Evolutionary conservation across 2,329 filamentous ascomycete genomes (phyloP).

Genomic region (Didymella sp.): DNA sequence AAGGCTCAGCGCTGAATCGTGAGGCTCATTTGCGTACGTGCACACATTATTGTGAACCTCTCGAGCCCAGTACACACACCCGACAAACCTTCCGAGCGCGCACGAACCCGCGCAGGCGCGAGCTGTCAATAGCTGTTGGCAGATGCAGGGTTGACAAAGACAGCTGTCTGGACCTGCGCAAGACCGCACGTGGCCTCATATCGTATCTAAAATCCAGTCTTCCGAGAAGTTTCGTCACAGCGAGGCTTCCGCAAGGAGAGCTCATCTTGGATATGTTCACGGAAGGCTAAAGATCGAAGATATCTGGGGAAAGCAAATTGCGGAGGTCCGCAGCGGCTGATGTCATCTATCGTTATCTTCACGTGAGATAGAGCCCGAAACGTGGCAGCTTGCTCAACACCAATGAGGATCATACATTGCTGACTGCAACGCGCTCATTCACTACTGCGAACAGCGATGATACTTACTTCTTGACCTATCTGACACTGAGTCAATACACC

Average conservation of each 20-base stretch:
- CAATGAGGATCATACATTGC: conserved; percentile 1
- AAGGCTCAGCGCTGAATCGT: conserved; percentile 21
- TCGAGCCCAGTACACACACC: conserved; percentile 25
- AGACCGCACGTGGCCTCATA: background rate
- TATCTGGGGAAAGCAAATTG: conserved; percentile 3
- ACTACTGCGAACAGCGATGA: conserved; percentile 23
- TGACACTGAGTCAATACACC: conserved; percentile 19
- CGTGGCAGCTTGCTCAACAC: conserved; percentile 22
- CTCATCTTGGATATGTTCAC: background rate
- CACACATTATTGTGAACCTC: background rate
- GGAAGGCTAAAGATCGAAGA: background rate
- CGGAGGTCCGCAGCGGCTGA: conserved; percentile 12
- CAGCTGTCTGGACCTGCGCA: conserved; percentile 2
- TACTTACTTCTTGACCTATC: conserved; percentile 14
- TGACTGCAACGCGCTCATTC: conserved; percentile 10
- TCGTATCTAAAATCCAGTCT: background rate
- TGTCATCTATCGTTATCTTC: conserved; percentile 10
- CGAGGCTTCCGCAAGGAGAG: background rate
- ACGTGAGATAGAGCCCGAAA: conserved; percentile 23
- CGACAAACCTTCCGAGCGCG: conserved; percentile 29
- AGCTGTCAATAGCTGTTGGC: conserved; percentile 1
- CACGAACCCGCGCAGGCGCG: conserved; percentile 12
- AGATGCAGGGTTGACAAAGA: conserved; percentile 22
- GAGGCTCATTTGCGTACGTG: conserved; percentile 11
- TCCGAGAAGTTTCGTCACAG: background rate